These are phyloP conservation scores for Coemansia sp. DNA, from an alignment of 192 early-diverging fungal species.

Conservation along the genomic window DNA sequence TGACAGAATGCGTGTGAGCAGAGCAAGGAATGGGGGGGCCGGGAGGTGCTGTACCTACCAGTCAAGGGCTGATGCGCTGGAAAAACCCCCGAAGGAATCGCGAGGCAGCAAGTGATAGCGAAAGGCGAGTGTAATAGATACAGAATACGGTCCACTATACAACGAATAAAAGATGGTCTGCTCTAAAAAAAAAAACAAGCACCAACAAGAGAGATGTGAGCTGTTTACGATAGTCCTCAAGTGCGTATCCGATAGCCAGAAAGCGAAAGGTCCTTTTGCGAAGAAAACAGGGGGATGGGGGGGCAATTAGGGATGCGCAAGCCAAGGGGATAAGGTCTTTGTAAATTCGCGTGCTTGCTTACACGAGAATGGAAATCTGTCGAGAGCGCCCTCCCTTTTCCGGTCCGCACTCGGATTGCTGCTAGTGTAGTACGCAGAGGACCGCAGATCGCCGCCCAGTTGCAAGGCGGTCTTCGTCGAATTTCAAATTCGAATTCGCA, in stretches of 20 bases:
- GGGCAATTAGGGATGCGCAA: background rate
- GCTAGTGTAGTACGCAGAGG: background rate
- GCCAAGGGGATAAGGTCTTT: background rate
- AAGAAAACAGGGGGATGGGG: background rate
- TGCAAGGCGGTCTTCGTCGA: background rate
- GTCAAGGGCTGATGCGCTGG: background rate
- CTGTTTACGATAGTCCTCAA: conserved; percentile 1
- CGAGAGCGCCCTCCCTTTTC: background rate
- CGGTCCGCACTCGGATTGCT: background rate
- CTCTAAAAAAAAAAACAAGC: background rate
- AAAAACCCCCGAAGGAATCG: background rate
- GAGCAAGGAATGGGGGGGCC: background rate
- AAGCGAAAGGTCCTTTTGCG: background rate
- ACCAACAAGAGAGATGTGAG: background rate
- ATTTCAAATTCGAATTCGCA: background rate
- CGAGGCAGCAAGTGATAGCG: background rate
- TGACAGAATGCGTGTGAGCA: conserved; percentile 17
- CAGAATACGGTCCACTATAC: background rate
- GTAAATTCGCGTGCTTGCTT: background rate
- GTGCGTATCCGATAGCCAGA: background rate
- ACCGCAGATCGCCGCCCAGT: background rate
- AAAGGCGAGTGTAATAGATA: conserved; percentile 3
- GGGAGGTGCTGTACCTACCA: background rate
- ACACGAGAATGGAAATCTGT: background rate
- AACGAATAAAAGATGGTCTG: conserved; percentile 5